Percentiles rank a stretch among this genome's conserved stretches.
phyloP scores from a whole-genome alignment of 2,329 filamentous ascomycete species.

The Colletotrichum acutatum region DNA sequence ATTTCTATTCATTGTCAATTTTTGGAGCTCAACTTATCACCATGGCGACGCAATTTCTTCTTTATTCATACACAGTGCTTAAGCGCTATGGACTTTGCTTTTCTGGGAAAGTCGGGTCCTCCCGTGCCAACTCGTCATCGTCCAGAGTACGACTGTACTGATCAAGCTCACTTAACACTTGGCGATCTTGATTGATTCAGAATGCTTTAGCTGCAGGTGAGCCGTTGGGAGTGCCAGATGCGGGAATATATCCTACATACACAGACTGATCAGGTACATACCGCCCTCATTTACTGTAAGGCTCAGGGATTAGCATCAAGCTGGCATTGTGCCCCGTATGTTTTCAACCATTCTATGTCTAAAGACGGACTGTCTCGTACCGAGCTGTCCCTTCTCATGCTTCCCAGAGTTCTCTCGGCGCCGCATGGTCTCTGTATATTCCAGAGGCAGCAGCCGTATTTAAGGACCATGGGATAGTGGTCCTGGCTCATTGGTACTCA shows the following conservation, averaged over 20 bases:
- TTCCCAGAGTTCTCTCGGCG: too few species aligned
- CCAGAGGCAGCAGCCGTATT: too few species aligned
- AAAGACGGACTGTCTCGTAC: not conserved
- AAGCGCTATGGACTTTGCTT: not conserved
- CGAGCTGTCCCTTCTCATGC: not conserved
- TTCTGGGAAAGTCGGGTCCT: not conserved
- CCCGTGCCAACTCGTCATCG: not conserved
- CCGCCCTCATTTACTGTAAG: not conserved
- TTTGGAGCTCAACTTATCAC: too few species aligned
- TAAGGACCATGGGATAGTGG: too few species aligned
- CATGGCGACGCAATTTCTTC: too few species aligned
- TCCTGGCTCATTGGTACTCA: too few species aligned
- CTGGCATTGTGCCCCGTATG: not conserved
- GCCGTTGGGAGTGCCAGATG: not conserved
- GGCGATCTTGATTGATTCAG: not conserved
- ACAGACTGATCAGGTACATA: not conserved
- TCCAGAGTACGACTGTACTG: not conserved
- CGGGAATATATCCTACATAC: not conserved
- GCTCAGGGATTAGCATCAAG: not conserved
- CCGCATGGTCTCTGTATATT: too few species aligned
- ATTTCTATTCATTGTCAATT: too few species aligned
- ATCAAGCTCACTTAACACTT: not conserved
- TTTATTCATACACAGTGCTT: too few species aligned
- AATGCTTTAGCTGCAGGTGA: not conserved
- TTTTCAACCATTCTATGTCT: not conserved